Percentiles rank a stretch among this genome's conserved stretches.
phyloP scores from a whole-genome alignment of 2,329 filamentous ascomycete genomes.

The Pseudogymnoascus sp. region DNA sequence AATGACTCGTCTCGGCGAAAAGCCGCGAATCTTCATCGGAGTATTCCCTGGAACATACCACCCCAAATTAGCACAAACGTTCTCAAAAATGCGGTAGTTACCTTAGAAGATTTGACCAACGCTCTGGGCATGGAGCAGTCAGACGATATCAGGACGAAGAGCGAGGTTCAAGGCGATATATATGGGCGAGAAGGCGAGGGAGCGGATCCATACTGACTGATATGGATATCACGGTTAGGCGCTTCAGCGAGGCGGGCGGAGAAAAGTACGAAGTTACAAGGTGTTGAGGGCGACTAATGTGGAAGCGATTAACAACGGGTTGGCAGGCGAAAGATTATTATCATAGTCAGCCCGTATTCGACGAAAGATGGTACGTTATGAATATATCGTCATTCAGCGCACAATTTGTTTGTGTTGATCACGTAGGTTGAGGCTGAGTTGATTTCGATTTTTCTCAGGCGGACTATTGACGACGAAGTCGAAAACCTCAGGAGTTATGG shows the following conservation, averaged over 20 bases:
- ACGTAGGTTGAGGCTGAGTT: slow-evolving; percentile 20
- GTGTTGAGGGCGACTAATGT: slow-evolving; percentile 5
- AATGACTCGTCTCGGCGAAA: not conserved
- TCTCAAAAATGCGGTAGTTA: not conserved
- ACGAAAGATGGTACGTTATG: slow-evolving; percentile 1
- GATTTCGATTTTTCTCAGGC: slow-evolving; percentile 27
- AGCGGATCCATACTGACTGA: not conserved
- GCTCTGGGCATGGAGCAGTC: slow-evolving; percentile 3
- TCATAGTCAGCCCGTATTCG: slow-evolving; percentile 3
- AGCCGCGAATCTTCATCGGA: not conserved
- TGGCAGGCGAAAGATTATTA: slow-evolving; percentile 6
- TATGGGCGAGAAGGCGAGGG: slow-evolving; percentile 1
- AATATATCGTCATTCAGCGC: slow-evolving; percentile 9
- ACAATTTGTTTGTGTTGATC: slow-evolving; percentile 11
- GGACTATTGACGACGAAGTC: slow-evolving; percentile 29
- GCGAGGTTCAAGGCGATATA: not conserved
- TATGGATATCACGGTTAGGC: slow-evolving; percentile 6
- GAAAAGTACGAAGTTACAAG: slow-evolving; percentile 5
- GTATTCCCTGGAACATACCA: not conserved
- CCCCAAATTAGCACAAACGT: not conserved
- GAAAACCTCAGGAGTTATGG: slow-evolving; percentile 23
- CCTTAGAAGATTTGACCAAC: not conserved
- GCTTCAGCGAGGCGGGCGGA: slow-evolving; percentile 5
- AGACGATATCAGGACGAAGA: not conserved
- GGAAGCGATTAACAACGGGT: not conserved